Percentiles rank a stretch among this genome's conserved stretches.
These are phyloP conservation scores for Trametes coccinea DNA, from an alignment of 768 basidiomycete genomes.

Conservation along the genomic window DNA sequence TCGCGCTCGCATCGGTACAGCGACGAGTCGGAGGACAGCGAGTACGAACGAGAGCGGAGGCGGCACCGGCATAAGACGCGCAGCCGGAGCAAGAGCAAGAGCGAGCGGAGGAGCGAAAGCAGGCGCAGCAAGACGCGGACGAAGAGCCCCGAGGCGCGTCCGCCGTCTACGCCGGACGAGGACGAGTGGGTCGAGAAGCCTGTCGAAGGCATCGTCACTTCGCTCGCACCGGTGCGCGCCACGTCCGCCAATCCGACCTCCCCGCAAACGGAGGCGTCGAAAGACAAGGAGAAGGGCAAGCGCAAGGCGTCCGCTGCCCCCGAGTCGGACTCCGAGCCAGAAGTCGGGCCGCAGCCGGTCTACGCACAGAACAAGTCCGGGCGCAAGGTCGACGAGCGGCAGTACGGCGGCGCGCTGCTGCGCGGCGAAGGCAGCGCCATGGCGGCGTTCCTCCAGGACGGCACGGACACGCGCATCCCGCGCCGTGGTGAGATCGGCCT, in stretches of 20 bases:
- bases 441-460: constrained; percentile 92
- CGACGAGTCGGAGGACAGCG: constrained; percentile 32
- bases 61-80: constrained; percentile 32
- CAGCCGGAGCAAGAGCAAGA: constrained; percentile 35
- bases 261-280: not conserved
- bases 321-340: constrained; percentile 58
- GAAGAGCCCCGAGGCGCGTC: constrained; percentile 31
- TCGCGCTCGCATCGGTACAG: constrained; percentile 38
- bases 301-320: constrained; percentile 22
- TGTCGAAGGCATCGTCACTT: constrained; percentile 23
- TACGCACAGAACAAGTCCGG: constrained; percentile 39
- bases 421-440: constrained; percentile 97
- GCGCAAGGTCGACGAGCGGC: constrained; percentile 71
- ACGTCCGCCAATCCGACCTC: not conserved
- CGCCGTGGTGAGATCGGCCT: constrained; percentile 99
- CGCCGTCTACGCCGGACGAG: constrained; percentile 40
- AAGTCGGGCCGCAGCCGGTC: constrained; percentile 80
- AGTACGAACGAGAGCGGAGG: constrained; percentile 38
- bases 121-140: constrained; percentile 31
- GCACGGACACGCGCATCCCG: constrained; percentile 83
- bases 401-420: constrained; percentile 86
- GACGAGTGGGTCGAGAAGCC: constrained; percentile 71
- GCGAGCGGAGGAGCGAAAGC: constrained; percentile 28
- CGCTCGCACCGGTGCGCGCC: constrained; percentile 24
- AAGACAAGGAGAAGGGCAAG: not conserved